A percentile compares a stretch with the other conserved stretches of the same genome.
Conservation (phyloP, 306 rosid genomes). For the Datisca glomerata region DNA sequence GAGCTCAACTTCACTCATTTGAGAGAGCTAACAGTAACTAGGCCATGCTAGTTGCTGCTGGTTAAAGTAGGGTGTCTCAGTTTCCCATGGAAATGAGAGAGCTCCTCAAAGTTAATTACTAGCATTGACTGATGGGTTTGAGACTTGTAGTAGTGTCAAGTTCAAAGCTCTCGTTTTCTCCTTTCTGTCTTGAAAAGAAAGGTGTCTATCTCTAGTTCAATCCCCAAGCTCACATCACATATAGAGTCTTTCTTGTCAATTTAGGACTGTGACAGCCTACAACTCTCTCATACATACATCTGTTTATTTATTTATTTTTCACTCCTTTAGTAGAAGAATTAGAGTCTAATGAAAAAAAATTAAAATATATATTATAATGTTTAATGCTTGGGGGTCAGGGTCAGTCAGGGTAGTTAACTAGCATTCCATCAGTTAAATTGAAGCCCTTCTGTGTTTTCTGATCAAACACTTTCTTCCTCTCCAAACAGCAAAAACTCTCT, state of each 20-base stretch:
- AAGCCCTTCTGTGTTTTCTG: not conserved
- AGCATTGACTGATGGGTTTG: too few species aligned
- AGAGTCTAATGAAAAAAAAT: too few species aligned
- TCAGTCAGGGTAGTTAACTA: not conserved
- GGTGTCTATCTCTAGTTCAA: slow-evolving; percentile 39
- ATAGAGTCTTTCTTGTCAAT: slow-evolving; percentile 52
- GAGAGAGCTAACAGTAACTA: too few species aligned
- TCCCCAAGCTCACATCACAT: slow-evolving; percentile 40
- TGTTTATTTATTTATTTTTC: too few species aligned
- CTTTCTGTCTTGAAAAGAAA: slow-evolving; percentile 34
- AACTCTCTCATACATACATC: too few species aligned
- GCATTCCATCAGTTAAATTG: not conserved
- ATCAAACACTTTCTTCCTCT: not conserved
- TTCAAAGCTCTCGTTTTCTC: slow-evolving; percentile 11
- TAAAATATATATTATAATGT: not conserved
- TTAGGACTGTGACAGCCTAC: slow-evolving; percentile 4
- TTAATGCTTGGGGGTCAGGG: not conserved
- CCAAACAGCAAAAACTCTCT: not conserved
- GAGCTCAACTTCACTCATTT: too few species aligned
- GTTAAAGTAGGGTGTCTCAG: too few species aligned
- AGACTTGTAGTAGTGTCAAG: too few species aligned
- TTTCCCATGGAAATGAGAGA: too few species aligned
- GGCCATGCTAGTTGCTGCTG: too few species aligned
- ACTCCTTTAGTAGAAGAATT: too few species aligned
- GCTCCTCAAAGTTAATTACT: too few species aligned